These are phyloP conservation scores for Apophysomyces variabilis DNA, from an alignment of 371 early-diverging fungal species.

Conservation along the genomic window DNA sequence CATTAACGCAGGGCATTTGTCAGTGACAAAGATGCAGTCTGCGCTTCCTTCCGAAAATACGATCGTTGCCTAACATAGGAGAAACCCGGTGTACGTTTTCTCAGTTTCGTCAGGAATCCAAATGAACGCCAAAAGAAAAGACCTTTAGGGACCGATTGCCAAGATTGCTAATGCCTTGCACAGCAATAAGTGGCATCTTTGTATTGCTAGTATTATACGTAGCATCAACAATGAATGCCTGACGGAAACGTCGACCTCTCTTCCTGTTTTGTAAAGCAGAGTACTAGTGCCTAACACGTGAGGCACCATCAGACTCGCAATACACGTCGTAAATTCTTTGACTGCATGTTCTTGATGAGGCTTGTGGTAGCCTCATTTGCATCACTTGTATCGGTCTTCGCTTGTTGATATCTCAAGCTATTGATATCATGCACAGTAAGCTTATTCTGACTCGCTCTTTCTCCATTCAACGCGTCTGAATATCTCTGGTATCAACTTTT, in stretches of 20 bases:
- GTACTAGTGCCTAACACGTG: no score
- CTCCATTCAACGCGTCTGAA: neutral
- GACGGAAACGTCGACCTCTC: neutral
- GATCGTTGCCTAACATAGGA: neutral
- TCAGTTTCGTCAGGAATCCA: constrained; percentile 14
- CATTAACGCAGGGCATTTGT: constrained; percentile 4
- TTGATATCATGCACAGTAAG: constrained; percentile 1
- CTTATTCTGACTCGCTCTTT: neutral
- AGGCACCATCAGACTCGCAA: neutral
- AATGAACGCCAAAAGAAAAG: constrained; percentile 13
- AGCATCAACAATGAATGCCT: constrained; percentile 17
- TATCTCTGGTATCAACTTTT: neutral
- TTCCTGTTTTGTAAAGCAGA: neutral
- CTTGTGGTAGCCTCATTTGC: neutral
- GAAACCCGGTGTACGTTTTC: constrained; percentile 11
- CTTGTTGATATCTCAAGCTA: no score
- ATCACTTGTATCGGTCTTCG: no score
- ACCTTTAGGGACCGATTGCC: neutral
- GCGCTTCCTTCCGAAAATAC: neutral
- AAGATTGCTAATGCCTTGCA: neutral
- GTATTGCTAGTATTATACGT: constrained; percentile 13
- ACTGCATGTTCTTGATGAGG: neutral
- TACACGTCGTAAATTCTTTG: neutral
- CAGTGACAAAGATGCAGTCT: constrained; percentile 8
- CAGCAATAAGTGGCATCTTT: neutral